Percentiles rank a stretch among this genome's conserved stretches.
Conservation (phyloP, 768 basidiomycete genomes). For the Tylopilus subfusipes region DNA sequence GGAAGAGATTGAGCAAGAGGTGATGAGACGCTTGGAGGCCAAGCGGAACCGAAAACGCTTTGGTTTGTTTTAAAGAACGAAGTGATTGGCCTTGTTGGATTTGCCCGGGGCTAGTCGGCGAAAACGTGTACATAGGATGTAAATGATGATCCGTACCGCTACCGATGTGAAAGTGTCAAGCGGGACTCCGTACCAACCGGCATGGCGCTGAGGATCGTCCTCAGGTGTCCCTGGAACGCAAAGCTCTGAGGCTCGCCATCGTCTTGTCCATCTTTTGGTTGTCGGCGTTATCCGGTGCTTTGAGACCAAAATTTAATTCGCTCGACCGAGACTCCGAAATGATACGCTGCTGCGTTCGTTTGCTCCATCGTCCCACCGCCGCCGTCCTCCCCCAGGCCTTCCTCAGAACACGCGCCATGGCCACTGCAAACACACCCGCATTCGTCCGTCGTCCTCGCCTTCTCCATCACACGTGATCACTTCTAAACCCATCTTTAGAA, state of each 20-base stretch:
- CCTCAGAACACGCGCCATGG: conserved; percentile 48
- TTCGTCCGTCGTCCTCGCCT: conserved; percentile 49
- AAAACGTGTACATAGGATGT: not conserved
- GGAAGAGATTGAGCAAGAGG: conserved; percentile 77
- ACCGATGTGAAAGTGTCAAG: too few relatives aligned
- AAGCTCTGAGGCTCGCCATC: too few relatives aligned
- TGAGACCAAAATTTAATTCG: conserved; percentile 15
- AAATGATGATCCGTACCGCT: not conserved
- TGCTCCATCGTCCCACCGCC: conserved; percentile 25
- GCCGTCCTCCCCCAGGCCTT: conserved; percentile 3
- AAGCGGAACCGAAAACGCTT: conserved; percentile 55
- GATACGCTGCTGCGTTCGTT: conserved; percentile 27
- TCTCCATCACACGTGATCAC: not conserved
- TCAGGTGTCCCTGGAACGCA: too few relatives aligned
- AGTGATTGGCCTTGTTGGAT: conserved; percentile 4
- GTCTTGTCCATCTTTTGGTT: not conserved
- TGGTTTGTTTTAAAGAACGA: conserved; percentile 25
- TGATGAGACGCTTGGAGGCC: conserved; percentile 48
- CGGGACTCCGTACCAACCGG: too few relatives aligned
- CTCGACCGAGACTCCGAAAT: conserved; percentile 20
- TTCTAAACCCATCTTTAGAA: conserved; percentile 52
- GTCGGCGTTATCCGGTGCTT: conserved; percentile 25
- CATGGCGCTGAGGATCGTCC: too few relatives aligned
- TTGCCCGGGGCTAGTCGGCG: too few relatives aligned
- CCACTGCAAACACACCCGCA: conserved; percentile 53